Base-by-base conservation (phyloP, 1,284 basidiomycete species). In the Clitocybe nebularis region DNA sequence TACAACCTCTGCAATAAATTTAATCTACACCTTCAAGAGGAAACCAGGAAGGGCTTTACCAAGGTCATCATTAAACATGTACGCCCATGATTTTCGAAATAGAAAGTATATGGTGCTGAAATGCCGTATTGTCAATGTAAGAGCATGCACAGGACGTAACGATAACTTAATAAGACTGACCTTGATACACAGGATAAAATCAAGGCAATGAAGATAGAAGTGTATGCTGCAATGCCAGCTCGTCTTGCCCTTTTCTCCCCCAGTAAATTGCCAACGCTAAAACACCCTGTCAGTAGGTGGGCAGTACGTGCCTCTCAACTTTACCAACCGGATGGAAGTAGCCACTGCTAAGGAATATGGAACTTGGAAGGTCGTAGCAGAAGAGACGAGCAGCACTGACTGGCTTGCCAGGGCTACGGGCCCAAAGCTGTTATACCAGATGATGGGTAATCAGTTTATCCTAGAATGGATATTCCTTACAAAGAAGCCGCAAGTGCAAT, bases 11-110 rank as follows among this genome's bases (percentile, higher is more conserved):
- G 46, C 25, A 37, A n/a, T 30, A 5, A 21, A 44, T 8, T 6
- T 21, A 23, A 41, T n/a, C 10, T 33, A n/a, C 13, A 9, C 22
- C n/a, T 6, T 17, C n/a, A n/a, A n/a, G 26, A 11, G 30, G 23
- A 11, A 9, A 29, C 19, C 20, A 28, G 40, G 2, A 2, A 20
- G 33, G 25, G 52, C 66, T 11, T 46, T 32, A 77, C 84, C 72
- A 5, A 79, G 73, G 63, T 95, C 92, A 42, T 81, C 69, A 55
- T 93, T 95, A 72, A 95, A 96, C 19, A 94, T 62, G 56, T 84
- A 81, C 2, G 76, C 91, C 87, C 89, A 93, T 3, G 69, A 68
- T 24, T 79, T 62, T 4, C 88, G 74, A 71, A 91, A 90, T 9
- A 75, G 59, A 51, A 92, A 55, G 60, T 89, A 88, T 59, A 90